Conservation (phyloP, 768 basidiomycete species). For the Calocybe indica region DNA sequence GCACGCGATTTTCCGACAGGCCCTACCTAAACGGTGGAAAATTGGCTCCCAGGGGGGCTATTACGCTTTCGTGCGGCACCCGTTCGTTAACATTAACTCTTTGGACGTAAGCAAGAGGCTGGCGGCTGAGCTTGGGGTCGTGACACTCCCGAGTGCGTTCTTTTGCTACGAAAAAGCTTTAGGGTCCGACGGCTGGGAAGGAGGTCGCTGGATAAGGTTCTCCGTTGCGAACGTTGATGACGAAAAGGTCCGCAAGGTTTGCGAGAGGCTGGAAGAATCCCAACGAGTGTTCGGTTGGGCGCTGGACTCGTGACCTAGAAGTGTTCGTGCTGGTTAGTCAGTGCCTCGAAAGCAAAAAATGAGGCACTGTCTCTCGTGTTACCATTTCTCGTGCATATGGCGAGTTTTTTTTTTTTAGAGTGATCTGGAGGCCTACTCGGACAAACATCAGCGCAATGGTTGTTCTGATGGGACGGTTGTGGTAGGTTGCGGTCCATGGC, state of each 20-base stretch:
- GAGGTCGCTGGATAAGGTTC: conserved; percentile 67
- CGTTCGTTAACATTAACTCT: conserved; percentile 42
- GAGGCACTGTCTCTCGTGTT: no score
- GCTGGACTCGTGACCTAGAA: background rate
- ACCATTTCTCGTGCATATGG: no score
- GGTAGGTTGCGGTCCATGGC: no score
- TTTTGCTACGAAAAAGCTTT: conserved; percentile 35
- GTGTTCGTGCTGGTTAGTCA: no score
- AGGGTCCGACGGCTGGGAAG: conserved; percentile 28
- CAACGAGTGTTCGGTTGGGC: conserved; percentile 32
- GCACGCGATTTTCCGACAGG: conserved; percentile 47
- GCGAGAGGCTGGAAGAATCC: conserved; percentile 41
- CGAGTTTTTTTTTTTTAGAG: no score
- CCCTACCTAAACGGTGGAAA: conserved; percentile 50
- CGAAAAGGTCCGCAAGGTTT: conserved; percentile 45
- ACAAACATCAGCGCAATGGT: no score
- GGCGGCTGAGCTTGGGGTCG: conserved; percentile 56
- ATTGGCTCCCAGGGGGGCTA: conserved; percentile 67
- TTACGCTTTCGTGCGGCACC: conserved; percentile 73
- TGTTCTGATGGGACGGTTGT: no score
- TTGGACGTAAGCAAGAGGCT: conserved; percentile 52
- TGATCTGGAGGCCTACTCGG: no score
- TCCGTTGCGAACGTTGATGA: conserved; percentile 80
- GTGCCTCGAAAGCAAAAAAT: no score
- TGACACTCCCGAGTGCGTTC: conserved; percentile 62